Percentiles rank a stretch among this genome's conserved stretches.
Conservation (phyloP, 305 asterid species). For the Fraxinus platypoda region DNA sequence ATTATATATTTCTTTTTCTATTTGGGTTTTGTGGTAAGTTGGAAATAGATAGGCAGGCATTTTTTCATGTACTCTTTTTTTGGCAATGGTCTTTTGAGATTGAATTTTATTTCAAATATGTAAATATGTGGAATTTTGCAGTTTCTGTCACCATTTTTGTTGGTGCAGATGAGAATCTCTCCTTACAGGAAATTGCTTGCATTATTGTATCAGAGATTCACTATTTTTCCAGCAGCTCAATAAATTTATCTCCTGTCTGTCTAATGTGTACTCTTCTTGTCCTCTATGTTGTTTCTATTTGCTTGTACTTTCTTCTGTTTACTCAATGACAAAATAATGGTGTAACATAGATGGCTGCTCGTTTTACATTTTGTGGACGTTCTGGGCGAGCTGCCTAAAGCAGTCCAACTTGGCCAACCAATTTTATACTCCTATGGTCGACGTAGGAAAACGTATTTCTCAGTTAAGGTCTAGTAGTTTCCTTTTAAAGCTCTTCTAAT, state of each 20-base stretch:
- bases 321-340: background rate
- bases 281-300: background rate
- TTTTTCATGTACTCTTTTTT: conserved; percentile 35
- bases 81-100: conserved; percentile 22
- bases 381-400: background rate
- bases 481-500: background rate
- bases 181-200: conserved; percentile 52
- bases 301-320: background rate
- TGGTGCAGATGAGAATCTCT: conserved; percentile 40
- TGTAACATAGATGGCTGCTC: background rate
- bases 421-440: background rate
- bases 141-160: conserved; percentile 37
- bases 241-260: conserved; percentile 29
- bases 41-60: conserved; percentile 42
- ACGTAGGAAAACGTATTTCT: background rate
- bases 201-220: conserved; percentile 38
- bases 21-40: conserved; percentile 31
- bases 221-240: conserved; percentile 36
- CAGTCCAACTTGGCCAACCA: background rate
- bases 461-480: background rate
- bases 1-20: conserved; percentile 16
- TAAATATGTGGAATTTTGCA: conserved; percentile 69
- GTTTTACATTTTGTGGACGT: background rate
- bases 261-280: background rate
- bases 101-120: conserved; percentile 29